Evolutionary conservation across 1,284 basidiomycete species (phyloP).

Genomic region (Serendipita sp.): DNA sequence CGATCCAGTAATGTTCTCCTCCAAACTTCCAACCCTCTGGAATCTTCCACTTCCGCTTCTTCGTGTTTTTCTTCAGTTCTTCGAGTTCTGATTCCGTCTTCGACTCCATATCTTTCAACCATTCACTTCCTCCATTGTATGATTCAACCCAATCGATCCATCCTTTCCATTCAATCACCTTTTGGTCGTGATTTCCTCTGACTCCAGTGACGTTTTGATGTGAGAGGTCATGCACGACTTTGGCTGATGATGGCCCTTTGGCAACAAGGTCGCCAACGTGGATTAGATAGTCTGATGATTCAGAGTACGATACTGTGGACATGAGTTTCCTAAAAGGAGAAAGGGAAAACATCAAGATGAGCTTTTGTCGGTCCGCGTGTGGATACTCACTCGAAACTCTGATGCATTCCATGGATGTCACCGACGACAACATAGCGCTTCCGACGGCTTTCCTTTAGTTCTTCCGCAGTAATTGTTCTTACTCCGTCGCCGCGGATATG

Average conservation of each 20-base stretch:
- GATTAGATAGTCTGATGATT: slow-evolving; percentile 50
- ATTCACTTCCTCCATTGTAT: slow-evolving; percentile 23
- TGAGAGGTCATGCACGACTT: slow-evolving; percentile 52
- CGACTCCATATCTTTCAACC: slow-evolving; percentile 29
- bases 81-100: slow-evolving; percentile 9
- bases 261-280: slow-evolving; percentile 71
- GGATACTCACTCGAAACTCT: slow-evolving; percentile 44
- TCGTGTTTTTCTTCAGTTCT: slow-evolving; percentile 4
- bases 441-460: slow-evolving; percentile 14
- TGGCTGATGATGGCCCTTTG: slow-evolving; percentile 51
- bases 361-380: not conserved
- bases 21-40: slow-evolving; percentile 58
- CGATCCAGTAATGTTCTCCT: slow-evolving; percentile 61
- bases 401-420: slow-evolving; percentile 72
- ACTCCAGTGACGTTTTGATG: slow-evolving; percentile 53
- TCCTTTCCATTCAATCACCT: slow-evolving; percentile 68
- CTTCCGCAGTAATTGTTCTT: slow-evolving; percentile 7
- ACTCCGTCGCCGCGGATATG: not conserved
- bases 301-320: slow-evolving; percentile 41
- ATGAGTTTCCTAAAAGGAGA: slow-evolving; percentile 40
- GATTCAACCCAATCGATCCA: slow-evolving; percentile 45
- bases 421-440: slow-evolving; percentile 57
- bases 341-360: not conserved
- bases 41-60: slow-evolving; percentile 33
- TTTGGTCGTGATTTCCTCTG: slow-evolving; percentile 84